Evolutionary conservation across 148 eudicot species (phyloP).

Genomic region (Cornus kousa): DNA sequence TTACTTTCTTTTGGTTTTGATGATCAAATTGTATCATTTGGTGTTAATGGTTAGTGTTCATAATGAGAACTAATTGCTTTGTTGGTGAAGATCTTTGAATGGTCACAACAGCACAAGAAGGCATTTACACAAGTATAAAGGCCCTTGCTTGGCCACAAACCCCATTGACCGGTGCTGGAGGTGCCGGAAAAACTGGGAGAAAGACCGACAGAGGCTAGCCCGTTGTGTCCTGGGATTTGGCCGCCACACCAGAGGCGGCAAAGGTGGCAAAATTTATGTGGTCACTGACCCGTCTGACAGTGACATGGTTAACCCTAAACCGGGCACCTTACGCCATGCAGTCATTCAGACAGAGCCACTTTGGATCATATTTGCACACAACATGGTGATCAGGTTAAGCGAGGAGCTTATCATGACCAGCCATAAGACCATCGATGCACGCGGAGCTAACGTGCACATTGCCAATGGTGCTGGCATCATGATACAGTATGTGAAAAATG

Average conservation of each 20-base stretch:
- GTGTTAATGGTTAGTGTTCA: neutral
- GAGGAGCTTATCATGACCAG: conserved; percentile 43
- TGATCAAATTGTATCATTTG: neutral
- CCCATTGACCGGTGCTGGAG: conserved; percentile 66
- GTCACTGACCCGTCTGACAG: conserved; percentile 38
- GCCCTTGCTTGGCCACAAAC: conserved; percentile 46
- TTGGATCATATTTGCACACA: conserved; percentile 43
- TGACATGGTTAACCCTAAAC: conserved; percentile 50
- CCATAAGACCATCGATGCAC: conserved; percentile 53
- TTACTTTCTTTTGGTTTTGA: neutral
- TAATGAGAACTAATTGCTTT: neutral
- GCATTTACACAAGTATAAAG: conserved; percentile 12
- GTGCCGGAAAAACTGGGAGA: conserved; percentile 38
- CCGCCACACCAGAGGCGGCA: conserved; percentile 40
- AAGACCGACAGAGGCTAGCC: conserved; percentile 39
- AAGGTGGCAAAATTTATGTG: conserved; percentile 28
- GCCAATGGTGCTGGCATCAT: conserved; percentile 48
- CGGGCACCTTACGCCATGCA: conserved; percentile 51
- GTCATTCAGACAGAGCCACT: conserved; percentile 46
- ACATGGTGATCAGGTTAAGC: conserved; percentile 36
- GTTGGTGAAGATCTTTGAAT: conserved; percentile 11
- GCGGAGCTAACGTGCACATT: conserved; percentile 42
- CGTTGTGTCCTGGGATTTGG: conserved; percentile 51
- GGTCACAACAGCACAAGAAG: conserved; percentile 35
- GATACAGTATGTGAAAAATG: conserved; percentile 43